phyloP scores from a whole-genome alignment of 768 basidiomycete genomes.

The Suillus weaverae region DNA sequence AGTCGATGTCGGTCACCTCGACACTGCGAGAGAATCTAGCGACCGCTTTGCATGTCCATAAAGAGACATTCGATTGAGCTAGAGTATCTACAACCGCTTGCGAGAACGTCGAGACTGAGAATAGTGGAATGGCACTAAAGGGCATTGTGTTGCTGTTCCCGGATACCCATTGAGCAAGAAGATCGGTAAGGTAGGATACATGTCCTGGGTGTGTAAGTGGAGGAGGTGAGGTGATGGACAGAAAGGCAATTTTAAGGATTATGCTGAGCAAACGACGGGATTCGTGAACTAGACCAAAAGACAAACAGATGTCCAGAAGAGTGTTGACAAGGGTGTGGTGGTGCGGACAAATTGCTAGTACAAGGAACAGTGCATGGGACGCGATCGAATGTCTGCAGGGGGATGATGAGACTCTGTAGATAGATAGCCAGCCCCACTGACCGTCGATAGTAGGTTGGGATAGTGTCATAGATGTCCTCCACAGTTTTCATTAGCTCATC shows the following conservation, averaged over 20 bases:
- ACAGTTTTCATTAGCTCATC: slow-evolving; percentile 25
- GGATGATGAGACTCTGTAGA: slow-evolving; percentile 6
- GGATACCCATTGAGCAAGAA: slow-evolving; percentile 41
- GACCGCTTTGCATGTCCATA: slow-evolving; percentile 47
- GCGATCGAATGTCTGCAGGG: slow-evolving; percentile 45
- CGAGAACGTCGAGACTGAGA: slow-evolving; percentile 31
- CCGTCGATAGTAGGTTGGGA: slow-evolving; percentile 56
- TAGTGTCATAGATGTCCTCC: slow-evolving; percentile 49
- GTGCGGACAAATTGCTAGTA: slow-evolving; percentile 44
- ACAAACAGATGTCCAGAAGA: slow-evolving; percentile 52
- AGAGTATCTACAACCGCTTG: slow-evolving; percentile 18
- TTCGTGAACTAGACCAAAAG: slow-evolving; percentile 44
- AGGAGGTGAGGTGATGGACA: slow-evolving; percentile 26
- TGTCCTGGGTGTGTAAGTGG: slow-evolving; percentile 47
- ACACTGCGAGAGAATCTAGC: slow-evolving; percentile 36
- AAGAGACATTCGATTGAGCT: slow-evolving; percentile 25
- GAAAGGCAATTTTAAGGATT: slow-evolving; percentile 42
- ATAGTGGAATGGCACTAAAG: slow-evolving; percentile 11
- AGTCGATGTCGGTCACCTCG: slow-evolving; percentile 30
- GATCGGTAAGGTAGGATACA: slow-evolving; percentile 45
- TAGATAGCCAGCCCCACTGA: slow-evolving; percentile 25
- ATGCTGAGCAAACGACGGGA: slow-evolving; percentile 42
- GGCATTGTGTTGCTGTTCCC: slow-evolving; percentile 10
- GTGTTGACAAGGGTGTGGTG: slow-evolving; percentile 49
- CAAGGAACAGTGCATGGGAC: slow-evolving; percentile 52